These are phyloP conservation scores for Ceratocystis lukuohia DNA, from an alignment of 2,329 filamentous ascomycete genomes.

Conservation along the genomic window DNA sequence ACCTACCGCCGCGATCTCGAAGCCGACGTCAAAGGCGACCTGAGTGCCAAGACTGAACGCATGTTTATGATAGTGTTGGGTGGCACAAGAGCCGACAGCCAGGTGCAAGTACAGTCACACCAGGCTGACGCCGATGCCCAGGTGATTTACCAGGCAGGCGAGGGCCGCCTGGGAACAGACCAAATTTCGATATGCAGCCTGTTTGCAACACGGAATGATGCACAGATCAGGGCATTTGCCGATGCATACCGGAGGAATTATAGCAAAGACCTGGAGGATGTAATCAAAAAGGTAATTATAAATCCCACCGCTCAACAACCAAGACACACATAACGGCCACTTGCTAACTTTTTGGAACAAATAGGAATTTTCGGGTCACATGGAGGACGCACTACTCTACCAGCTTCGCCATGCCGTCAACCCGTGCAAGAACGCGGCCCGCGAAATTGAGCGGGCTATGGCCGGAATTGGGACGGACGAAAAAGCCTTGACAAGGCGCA, in stretches of 20 bases:
- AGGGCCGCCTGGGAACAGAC: conserved; percentile 60
- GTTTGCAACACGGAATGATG: conserved; percentile 60
- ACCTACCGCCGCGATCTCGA: conserved; percentile 56
- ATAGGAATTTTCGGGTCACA: conserved; percentile 77
- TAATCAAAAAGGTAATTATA: conserved; percentile 51
- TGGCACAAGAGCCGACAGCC: conserved; percentile 64
- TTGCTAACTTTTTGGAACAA: conserved; percentile 25
- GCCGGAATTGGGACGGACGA: conserved; percentile 79
- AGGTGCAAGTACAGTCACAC: conserved; percentile 56
- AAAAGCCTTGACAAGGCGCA: conserved; percentile 58
- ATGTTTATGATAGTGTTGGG: conserved; percentile 74
- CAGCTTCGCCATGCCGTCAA: conserved; percentile 68
- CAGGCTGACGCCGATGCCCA: conserved; percentile 63
- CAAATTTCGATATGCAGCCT: conserved; percentile 67
- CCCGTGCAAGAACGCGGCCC: conserved; percentile 71
- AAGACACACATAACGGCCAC: no score
- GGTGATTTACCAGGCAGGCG: conserved; percentile 63
- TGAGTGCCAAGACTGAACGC: conserved; percentile 73
- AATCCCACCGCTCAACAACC: no score
- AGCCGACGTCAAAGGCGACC: conserved; percentile 58
- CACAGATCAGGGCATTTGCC: conserved; percentile 69
- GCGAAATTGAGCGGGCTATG: conserved; percentile 77
- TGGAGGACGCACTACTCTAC: conserved; percentile 69
- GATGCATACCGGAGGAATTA: conserved; percentile 63
- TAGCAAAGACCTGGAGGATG: conserved; percentile 53